phyloP scores from a whole-genome alignment of 257 asterid genomes.

The Phtheirospermum japonicum region DNA sequence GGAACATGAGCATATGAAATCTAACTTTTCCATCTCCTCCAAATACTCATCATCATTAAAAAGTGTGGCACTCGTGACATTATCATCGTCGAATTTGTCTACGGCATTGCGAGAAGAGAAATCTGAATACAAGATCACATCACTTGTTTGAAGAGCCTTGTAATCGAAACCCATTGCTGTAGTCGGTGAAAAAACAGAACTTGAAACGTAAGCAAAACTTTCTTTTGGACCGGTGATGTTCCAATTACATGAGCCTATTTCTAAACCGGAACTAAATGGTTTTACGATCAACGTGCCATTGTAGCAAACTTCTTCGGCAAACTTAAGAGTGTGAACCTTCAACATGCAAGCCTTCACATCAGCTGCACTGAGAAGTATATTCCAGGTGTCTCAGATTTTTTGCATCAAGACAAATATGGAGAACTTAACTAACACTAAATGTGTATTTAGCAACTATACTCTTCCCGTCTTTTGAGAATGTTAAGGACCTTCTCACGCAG shows the following conservation, averaged over 20 bases:
- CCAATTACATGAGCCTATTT: constrained; percentile 93
- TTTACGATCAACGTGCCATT: constrained; percentile 69
- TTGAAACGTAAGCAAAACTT: constrained; percentile 59
- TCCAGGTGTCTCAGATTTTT: no score
- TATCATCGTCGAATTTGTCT: constrained; percentile 16
- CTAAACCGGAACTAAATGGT: constrained; percentile 85
- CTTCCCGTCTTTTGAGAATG: background rate
- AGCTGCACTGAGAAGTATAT: constrained; percentile 75
- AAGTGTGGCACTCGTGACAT: constrained; percentile 29
- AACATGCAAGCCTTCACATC: constrained; percentile 79
- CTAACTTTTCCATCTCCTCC: constrained; percentile 72
- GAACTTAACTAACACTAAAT: background rate
- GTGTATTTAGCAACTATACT: background rate
- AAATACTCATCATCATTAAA: constrained; percentile 37
- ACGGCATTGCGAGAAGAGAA: constrained; percentile 31
- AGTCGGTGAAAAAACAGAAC: constrained; percentile 54
- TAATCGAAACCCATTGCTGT: constrained; percentile 58
- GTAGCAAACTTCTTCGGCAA: constrained; percentile 81
- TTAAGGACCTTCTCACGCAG: no score
- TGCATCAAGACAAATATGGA: no score
- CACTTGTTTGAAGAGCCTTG: constrained; percentile 56
- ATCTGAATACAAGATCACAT: constrained; percentile 69
- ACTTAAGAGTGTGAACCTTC: constrained; percentile 69
- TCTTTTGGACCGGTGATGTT: constrained; percentile 60
- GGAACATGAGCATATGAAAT: constrained; percentile 67